Evolutionary conservation across 768 basidiomycete species (phyloP).

Genomic region (Termitomyces sp.): DNA sequence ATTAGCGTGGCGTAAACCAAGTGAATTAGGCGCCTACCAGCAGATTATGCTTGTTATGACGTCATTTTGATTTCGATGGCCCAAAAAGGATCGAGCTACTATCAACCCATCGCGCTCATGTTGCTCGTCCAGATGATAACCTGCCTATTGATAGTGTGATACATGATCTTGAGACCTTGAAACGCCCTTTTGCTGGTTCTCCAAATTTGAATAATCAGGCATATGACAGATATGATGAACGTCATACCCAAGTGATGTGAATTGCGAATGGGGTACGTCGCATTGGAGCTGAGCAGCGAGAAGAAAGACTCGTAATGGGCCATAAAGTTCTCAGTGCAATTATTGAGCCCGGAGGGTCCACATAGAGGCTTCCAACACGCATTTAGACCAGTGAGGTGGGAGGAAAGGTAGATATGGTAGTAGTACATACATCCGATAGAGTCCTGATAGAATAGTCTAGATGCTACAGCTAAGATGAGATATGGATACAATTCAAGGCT

Average conservation of each 20-base stretch:
- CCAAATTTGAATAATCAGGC: not conserved
- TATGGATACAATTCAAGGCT: not conserved
- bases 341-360: not conserved
- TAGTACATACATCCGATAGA: not conserved
- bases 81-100: not conserved
- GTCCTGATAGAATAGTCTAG: not conserved
- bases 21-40: not conserved
- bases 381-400: not conserved
- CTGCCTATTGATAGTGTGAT: not conserved
- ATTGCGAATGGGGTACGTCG: not conserved
- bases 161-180: not conserved
- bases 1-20: slow-evolving; percentile 4
- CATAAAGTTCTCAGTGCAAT: not conserved
- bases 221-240: not conserved
- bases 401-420: too few relatives aligned
- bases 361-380: not conserved
- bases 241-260: not conserved
- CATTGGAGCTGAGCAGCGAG: not conserved
- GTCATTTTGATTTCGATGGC: slow-evolving; percentile 1
- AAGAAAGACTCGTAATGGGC: not conserved
- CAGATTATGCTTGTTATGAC: not conserved
- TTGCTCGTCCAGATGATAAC: not conserved
- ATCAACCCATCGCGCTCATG: not conserved
- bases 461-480: slow-evolving; percentile 1
- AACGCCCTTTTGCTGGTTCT: not conserved